Percentiles rank a stretch among this genome's conserved stretches.
phyloP scores from a whole-genome alignment of 805 yeast species.

The Suhomyces tanzawaensis region DNA sequence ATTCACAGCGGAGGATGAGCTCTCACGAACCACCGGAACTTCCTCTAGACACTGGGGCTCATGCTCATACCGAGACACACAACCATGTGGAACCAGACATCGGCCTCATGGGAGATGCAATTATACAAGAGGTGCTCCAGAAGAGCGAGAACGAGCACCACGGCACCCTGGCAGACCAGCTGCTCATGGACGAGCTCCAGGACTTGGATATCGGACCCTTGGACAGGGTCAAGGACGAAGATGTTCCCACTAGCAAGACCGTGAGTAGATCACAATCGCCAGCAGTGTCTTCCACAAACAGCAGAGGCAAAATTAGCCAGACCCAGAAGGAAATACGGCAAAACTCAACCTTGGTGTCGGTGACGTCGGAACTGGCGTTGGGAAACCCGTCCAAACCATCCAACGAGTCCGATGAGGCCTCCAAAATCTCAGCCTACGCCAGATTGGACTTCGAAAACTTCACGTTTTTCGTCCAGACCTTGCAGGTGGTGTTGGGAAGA shows the following conservation, averaged over 20 bases:
- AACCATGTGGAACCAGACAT: not conserved
- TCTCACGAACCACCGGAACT: not conserved
- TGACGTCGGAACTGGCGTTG: constrained; percentile 13
- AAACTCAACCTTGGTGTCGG: constrained; percentile 16
- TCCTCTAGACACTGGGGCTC: not conserved
- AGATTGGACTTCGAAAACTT: constrained; percentile 86
- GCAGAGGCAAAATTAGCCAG: not conserved
- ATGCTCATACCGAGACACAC: not conserved
- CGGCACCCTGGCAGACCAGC: not conserved
- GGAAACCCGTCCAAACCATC: not conserved
- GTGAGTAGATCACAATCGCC: constrained; percentile 18
- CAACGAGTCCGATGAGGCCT: constrained; percentile 13
- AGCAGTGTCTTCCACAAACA: not conserved
- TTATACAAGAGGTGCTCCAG: not conserved
- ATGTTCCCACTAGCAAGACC: constrained; percentile 9
- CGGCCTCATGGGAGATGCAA: not conserved
- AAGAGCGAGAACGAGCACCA: not conserved
- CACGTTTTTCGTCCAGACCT: constrained; percentile 93
- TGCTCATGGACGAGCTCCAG: constrained; percentile 6
- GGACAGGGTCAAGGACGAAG: constrained; percentile 6
- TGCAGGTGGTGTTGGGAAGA: constrained; percentile 92
- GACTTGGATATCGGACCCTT: constrained; percentile 14
- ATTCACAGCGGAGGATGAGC: too few relatives aligned
- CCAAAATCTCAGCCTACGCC: constrained; percentile 59
- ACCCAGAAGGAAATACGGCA: constrained; percentile 13